Conservation (phyloP, 768 basidiomycete genomes). For the Tephrocybe sp. region DNA sequence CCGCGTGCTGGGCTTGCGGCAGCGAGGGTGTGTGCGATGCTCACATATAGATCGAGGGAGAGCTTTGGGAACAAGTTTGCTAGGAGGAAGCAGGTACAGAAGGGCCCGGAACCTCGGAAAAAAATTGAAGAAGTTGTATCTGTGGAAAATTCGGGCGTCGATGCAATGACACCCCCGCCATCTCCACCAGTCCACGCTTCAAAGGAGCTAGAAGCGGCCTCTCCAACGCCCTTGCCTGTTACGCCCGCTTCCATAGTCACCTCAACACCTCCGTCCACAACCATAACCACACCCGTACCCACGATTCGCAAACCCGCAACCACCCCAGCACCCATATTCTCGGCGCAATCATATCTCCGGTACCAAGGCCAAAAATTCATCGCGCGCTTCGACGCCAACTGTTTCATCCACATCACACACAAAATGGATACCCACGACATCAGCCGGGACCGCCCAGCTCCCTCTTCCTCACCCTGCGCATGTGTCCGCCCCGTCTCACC, state of each 20-base stretch:
- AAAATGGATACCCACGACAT: constrained; percentile 97
- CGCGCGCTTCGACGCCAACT: constrained; percentile 96
- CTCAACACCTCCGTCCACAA: background rate
- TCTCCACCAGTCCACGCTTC: constrained; percentile 30
- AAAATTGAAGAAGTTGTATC: background rate
- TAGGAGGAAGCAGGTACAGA: constrained; percentile 58
- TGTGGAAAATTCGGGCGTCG: background rate
- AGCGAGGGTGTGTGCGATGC: constrained; percentile 89
- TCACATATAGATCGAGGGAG: constrained; percentile 91
- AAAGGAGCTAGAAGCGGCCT: background rate
- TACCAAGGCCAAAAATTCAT: constrained; percentile 99
- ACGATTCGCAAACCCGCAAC: constrained; percentile 2
- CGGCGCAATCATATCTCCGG: constrained; percentile 93
- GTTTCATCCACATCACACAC: constrained; percentile 81
- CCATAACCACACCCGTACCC: background rate
- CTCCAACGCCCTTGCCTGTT: background rate
- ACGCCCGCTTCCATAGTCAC: constrained; percentile 3
- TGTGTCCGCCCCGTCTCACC: constrained; percentile 4
- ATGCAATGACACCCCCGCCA: constrained; percentile 30
- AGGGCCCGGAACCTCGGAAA: background rate
- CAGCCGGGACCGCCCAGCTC: constrained; percentile 52
- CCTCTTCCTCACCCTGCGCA: background rate
- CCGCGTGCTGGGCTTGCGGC: constrained; percentile 86
- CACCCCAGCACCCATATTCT: constrained; percentile 65
- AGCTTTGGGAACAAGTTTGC: constrained; percentile 95